phyloP scores from a whole-genome alignment of 2,329 filamentous ascomycete genomes.

The Colletotrichum lupini region DNA sequence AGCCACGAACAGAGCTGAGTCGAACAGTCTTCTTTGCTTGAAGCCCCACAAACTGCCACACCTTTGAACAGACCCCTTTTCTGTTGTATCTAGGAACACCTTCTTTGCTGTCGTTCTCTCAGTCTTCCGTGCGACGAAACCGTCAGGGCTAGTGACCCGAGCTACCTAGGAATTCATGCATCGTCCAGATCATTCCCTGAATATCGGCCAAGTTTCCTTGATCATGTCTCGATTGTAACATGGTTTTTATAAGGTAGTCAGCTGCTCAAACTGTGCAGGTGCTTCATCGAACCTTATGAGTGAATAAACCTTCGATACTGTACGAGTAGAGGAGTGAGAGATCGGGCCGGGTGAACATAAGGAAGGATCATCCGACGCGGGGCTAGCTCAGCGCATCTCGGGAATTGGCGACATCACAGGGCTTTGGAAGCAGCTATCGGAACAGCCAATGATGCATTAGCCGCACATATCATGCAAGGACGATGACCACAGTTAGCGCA shows the following conservation, averaged over 20 bases:
- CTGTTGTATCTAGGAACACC: neutral
- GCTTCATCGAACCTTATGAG: no score
- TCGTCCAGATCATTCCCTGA: slow-evolving; percentile 1
- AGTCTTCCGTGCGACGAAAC: neutral
- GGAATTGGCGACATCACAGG: neutral
- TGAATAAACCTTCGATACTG: no score
- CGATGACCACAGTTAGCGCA: no score
- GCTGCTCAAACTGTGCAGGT: no score
- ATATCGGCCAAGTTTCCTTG: neutral
- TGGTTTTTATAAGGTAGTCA: no score
- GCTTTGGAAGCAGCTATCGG: neutral
- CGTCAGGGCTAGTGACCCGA: slow-evolving; percentile 2
- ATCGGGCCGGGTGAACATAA: neutral
- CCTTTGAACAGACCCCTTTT: slow-evolving; percentile 18
- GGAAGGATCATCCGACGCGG: neutral
- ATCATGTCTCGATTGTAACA: neutral
- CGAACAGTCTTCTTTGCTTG: slow-evolving; percentile 6
- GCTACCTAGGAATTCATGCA: slow-evolving; percentile 5
- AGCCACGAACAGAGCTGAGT: slow-evolving; percentile 13
- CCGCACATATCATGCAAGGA: neutral
- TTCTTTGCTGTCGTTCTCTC: slow-evolving; percentile 1
- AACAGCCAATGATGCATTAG: neutral
- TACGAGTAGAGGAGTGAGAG: no score
- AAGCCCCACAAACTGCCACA: neutral
- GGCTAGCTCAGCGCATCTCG: neutral